Base-by-base conservation (phyloP, 2,329 filamentous ascomycete genomes). In the Pseudofabraea citricarpa region DNA sequence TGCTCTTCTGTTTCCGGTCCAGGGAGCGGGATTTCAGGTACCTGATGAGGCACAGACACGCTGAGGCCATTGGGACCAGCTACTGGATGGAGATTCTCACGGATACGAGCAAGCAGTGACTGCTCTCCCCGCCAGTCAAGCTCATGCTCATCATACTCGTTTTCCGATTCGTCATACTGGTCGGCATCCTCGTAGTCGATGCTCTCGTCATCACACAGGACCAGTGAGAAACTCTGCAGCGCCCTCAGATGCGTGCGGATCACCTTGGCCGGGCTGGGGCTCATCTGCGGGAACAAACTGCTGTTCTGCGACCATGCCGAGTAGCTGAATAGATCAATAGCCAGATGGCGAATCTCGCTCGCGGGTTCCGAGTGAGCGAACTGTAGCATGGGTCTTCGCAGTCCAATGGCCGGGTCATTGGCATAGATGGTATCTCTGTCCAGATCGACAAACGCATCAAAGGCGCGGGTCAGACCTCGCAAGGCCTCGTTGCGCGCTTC, bases 361-460 rank as follows among this genome's bases (percentile, higher is more conserved):
- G 40, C 22, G 38, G 22, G 32, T 18, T 42, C 45, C 8, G 41
- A 44, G n/a, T 36, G 29, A 24, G 44, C 24, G 10, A 52, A 44
- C 5, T 31, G 19, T 18, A 22, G 36, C 18, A 44, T 36, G 9
- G 46, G 40, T 12, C 41, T 35, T 21, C 42, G 38, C 6, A 52
- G 38, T 16, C 35, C 16, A 23, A 51, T 49, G 19, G 44, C 41
- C 9, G 36, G 43, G 29, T 52, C 52, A 21, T 49, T 48, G 43
- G 52, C 44, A 31, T 48, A 51, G 26, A 54, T 43, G 8, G 41
- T 51, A 21, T 52, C 52, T 16, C 40, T 26, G 15, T 44, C 29
- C 6, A 51, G 29, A 29, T 52, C 47, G 13, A 52, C 26, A 32
- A 36, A 48, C 3, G 50, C 46, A 20, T 40, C 48, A 16, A 54